Evolutionary conservation across 1,284 basidiomycete genomes (phyloP), one percentile per base, ranked within the genome.

Genomic region (Macrocybe sp.): DNA sequence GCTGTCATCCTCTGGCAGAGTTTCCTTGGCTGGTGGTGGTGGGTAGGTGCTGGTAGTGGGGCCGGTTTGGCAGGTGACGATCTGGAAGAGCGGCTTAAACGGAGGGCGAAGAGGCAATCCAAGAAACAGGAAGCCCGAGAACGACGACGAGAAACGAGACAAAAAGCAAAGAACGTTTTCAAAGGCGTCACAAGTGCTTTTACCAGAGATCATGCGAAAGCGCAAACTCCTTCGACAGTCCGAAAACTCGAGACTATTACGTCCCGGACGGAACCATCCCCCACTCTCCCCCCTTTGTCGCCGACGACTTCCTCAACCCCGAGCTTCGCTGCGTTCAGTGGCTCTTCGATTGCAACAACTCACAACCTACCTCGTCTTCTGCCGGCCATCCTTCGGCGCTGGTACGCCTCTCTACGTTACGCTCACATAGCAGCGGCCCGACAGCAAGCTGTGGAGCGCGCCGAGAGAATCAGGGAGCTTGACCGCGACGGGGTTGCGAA

Each of bases 21-120:
- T 66, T 91, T 91, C 61, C 64, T 91, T 29, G 91, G 90, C 0
- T 96, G 91, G 89, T 95, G 92, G 92, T 95, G 92, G 92, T 97
- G 93, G 93, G 92, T 95, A 14, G 94, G 94, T 11, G 85, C 90
- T 1, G 92, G 92, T 2, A 73, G 67, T 52, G 72, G 69, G 1
- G 59, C 50, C 77, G 89, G 83, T 72, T 79, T 62, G 73, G 83
- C 55, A 9, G 64, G 59, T 9, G 62, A 64, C 36, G 60, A 66
- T 32, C 49, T 68, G 33, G 59, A 71, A 42, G 82, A 87, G 47
- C 74, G 83, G 45, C 60, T 85, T 36, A 55, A 65, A 36, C 71
- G 75, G 42, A 76, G 83, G 57, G 81, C 80, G 54, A 85, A 81
- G 59, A 72, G 77, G 10, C 72, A 78, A 45, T 62, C 65, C 34